These are phyloP conservation scores for Camellia sinensis DNA, from an alignment of 148 eudicot species.

Conservation along the genomic window DNA sequence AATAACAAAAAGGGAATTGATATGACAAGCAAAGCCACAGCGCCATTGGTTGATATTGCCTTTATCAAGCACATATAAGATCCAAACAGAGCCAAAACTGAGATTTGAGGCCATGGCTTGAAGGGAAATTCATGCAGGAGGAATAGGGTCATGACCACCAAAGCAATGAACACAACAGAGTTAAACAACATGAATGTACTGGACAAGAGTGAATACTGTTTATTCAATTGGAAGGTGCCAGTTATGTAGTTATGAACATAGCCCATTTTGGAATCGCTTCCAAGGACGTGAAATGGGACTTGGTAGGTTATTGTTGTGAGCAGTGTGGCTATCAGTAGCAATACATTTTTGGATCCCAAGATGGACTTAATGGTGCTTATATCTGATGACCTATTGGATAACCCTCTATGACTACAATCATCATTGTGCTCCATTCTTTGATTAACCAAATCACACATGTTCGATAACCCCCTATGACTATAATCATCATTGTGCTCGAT, in stretches of 20 bases:
- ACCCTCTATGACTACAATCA: too few relatives aligned
- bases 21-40: not conserved
- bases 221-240: not conserved
- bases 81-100: not conserved
- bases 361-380: not conserved
- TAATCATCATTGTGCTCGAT: too few relatives aligned
- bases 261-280: not conserved
- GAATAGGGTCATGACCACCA: not conserved
- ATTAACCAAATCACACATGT: too few relatives aligned
- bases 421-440: not conserved
- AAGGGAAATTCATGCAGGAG: conserved; percentile 3
- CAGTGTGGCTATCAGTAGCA: not conserved
- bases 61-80: not conserved
- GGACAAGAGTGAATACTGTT: not conserved
- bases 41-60: not conserved
- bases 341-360: too few relatives aligned
- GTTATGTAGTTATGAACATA: not conserved
- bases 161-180: not conserved
- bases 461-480: too few relatives aligned
- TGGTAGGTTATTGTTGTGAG: not conserved
- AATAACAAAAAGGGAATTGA: not conserved
- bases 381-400: not conserved
- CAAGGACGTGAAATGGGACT: not conserved
- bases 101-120: conserved; percentile 12
- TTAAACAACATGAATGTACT: not conserved